phyloP scores from a whole-genome alignment of 345 rosid species.

The Excoecaria cochinchinensis region DNA sequence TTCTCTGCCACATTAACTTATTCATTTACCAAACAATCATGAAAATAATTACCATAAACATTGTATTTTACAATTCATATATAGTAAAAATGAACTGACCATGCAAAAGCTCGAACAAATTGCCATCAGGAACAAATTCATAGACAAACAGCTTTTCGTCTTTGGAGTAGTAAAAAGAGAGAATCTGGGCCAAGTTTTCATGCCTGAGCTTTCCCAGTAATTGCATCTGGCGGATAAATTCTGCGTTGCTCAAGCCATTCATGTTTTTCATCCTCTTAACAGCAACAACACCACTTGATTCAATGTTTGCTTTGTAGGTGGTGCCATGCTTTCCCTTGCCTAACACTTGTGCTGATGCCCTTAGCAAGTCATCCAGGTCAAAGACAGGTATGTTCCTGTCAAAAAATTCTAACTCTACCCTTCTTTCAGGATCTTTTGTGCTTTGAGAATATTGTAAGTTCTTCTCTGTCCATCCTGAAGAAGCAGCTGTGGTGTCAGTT shows the following conservation, averaged over 20 bases:
- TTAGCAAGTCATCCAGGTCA: constrained; percentile 56
- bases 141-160: constrained; percentile 55
- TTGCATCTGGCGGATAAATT: constrained; percentile 51
- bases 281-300: constrained; percentile 40
- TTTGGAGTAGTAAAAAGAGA: constrained; percentile 50
- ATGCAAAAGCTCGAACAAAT: constrained; percentile 50
- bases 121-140: constrained; percentile 46
- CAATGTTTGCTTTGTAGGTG: constrained; percentile 50
- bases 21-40: too few species aligned
- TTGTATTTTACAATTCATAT: too few species aligned
- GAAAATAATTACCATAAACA: too few species aligned
- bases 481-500: constrained; percentile 9
- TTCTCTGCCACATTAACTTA: constrained; percentile 24
- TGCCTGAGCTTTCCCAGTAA: constrained; percentile 51
- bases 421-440: constrained; percentile 41
- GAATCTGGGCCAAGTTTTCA: constrained; percentile 38
- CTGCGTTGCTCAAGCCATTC: constrained; percentile 42
- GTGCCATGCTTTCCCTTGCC: constrained; percentile 50
- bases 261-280: constrained; percentile 45
- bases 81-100: constrained; percentile 30
- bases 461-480: constrained; percentile 19
- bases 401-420: constrained; percentile 44
- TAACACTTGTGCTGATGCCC: constrained; percentile 52
- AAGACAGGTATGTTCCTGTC: constrained; percentile 36
- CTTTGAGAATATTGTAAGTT: constrained; percentile 19